phyloP scores from a whole-genome alignment of 2,329 filamentous ascomycete species.

The Aspergillus sergii region DNA sequence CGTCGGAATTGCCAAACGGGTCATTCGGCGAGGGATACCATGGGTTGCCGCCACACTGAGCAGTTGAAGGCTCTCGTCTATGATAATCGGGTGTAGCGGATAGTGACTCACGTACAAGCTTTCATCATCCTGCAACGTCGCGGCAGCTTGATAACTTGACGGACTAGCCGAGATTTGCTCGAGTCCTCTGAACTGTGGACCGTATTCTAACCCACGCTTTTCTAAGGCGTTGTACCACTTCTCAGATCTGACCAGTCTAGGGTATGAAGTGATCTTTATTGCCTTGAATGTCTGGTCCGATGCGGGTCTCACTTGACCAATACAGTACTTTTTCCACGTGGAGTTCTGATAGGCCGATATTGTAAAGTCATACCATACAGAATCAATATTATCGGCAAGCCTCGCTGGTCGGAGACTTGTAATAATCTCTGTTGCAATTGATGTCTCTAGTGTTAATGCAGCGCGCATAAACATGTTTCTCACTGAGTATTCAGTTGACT shows the following conservation, averaged over 20 bases:
- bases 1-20: conserved; percentile 23
- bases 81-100: conserved; percentile 24
- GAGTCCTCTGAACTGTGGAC: conserved; percentile 18
- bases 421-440: conserved; percentile 15
- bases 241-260: conserved; percentile 1
- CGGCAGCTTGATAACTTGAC: conserved; percentile 6
- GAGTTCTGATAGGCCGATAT: conserved; percentile 13
- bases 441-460: conserved; percentile 12
- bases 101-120: conserved; percentile 15
- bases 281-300: background rate
- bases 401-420: conserved; percentile 15
- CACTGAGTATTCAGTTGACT: conserved; percentile 14
- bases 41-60: conserved; percentile 23
- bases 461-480: conserved; percentile 16
- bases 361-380: conserved; percentile 21
- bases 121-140: conserved; percentile 3
- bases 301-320: conserved; percentile 13
- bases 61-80: conserved; percentile 26
- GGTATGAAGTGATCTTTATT: background rate
- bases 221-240: conserved; percentile 16
- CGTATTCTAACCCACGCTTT: conserved; percentile 17
- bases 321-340: conserved; percentile 21
- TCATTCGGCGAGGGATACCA: conserved; percentile 18
- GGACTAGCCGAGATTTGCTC: conserved; percentile 15
- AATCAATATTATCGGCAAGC: conserved; percentile 11